phyloP scores from a whole-genome alignment of 371 early-diverging fungal genomes.

The Coemansia sp. region DNA sequence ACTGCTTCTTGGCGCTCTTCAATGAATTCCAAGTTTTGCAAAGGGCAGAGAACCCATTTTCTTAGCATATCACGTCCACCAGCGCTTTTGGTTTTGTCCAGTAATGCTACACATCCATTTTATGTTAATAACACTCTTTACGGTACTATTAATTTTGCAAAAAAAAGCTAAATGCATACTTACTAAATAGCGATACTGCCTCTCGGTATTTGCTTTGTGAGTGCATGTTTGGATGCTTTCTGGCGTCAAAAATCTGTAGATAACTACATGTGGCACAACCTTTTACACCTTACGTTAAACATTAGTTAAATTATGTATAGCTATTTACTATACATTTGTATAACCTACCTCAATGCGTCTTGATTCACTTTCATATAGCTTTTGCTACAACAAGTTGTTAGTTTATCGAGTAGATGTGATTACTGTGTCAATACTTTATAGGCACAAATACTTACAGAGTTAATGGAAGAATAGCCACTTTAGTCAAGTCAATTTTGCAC shows the following conservation, averaged over 20 bases:
- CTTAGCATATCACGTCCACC: conserved; percentile 32
- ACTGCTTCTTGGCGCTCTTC: conserved; percentile 29
- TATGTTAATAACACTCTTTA: too few relatives aligned
- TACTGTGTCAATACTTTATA: not conserved
- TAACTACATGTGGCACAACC: conserved; percentile 20
- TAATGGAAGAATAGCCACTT: not conserved
- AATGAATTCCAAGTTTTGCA: conserved; percentile 22
- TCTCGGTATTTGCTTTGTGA: conserved; percentile 20
- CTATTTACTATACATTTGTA: not conserved
- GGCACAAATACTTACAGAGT: conserved; percentile 15
- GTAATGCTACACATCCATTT: conserved; percentile 11
- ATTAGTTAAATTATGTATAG: not conserved
- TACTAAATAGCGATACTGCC: conserved; percentile 33
- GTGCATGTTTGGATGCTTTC: conserved; percentile 48
- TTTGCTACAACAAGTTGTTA: conserved; percentile 12
- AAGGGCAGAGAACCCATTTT: conserved; percentile 33
- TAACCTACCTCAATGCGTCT: conserved; percentile 21
- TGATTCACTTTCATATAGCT: conserved; percentile 19
- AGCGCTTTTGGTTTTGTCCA: conserved; percentile 36
- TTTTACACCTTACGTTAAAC: not conserved
- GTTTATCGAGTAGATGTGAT: not conserved
- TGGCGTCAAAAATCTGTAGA: conserved; percentile 25
- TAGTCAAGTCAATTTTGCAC: not conserved
- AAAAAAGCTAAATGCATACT: conserved; percentile 1
- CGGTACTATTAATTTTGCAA: too few relatives aligned